phyloP scores from a whole-genome alignment of 2,329 filamentous ascomycete species.

The Ophiostoma tasmaniense region DNA sequence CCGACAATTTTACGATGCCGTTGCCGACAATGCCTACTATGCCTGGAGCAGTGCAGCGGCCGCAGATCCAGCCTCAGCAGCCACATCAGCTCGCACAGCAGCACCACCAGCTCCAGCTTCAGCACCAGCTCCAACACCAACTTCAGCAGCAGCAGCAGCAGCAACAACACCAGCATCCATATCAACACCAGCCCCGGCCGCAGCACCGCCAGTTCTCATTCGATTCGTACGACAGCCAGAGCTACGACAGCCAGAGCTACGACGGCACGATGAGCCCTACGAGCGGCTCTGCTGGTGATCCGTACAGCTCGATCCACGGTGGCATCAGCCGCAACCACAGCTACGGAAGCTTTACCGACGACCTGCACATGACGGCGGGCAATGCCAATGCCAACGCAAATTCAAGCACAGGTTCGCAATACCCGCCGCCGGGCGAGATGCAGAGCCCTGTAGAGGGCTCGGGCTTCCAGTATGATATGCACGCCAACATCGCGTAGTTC shows the following conservation, averaged over 20 bases:
- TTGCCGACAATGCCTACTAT: not conserved
- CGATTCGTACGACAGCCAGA: constrained; percentile 5
- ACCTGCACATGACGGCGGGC: constrained; percentile 1
- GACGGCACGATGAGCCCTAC: constrained; percentile 11
- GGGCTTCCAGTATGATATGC: constrained; percentile 5
- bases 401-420: not conserved
- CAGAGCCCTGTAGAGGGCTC: constrained; percentile 8
- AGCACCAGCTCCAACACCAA: not conserved
- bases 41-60: too few relatives aligned
- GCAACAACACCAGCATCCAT: not conserved
- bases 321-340: constrained; percentile 16
- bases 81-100: not conserved
- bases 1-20: constrained; percentile 9
- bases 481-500: not conserved
- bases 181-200: not conserved
- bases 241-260: constrained; percentile 9
- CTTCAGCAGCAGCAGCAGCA: not conserved
- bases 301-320: constrained; percentile 8
- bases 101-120: not conserved
- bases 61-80: not conserved
- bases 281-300: constrained; percentile 7
- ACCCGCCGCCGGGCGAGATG: not conserved
- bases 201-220: not conserved
- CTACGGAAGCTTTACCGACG: constrained; percentile 15
- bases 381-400: not conserved